These are phyloP conservation scores for Amanita subjunquillea DNA, from an alignment of 768 basidiomycete genomes.

Conservation along the genomic window DNA sequence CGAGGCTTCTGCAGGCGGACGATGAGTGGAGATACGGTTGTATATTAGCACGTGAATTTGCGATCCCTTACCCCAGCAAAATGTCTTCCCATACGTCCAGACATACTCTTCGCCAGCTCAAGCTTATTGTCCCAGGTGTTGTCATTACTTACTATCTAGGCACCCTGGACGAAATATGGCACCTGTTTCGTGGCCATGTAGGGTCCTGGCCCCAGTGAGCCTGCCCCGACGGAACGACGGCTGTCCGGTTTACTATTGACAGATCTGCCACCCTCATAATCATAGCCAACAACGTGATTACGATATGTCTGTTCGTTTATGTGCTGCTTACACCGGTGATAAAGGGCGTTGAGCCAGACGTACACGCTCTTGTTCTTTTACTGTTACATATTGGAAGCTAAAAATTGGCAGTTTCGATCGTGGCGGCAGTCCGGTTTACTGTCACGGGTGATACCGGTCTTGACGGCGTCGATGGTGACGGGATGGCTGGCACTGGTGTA, in stretches of 20 bases:
- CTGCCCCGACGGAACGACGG: not conserved
- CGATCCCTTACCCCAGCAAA: not conserved
- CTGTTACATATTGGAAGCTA: not conserved
- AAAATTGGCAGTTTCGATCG: slow-evolving; percentile 43
- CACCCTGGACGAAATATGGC: slow-evolving; percentile 40
- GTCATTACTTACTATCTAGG: slow-evolving; percentile 51
- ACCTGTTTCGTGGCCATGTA: slow-evolving; percentile 24
- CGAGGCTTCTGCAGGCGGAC: not conserved
- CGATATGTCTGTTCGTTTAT: slow-evolving; percentile 62
- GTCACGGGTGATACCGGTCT: slow-evolving; percentile 56
- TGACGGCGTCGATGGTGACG: slow-evolving; percentile 59
- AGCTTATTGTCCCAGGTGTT: slow-evolving; percentile 67
- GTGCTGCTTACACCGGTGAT: slow-evolving; percentile 59
- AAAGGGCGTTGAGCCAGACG: slow-evolving; percentile 58
- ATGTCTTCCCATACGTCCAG: slow-evolving; percentile 16
- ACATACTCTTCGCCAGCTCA: slow-evolving; percentile 60
- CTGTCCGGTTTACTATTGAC: not conserved
- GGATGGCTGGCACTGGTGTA: slow-evolving; percentile 58
- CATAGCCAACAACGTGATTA: slow-evolving; percentile 46
- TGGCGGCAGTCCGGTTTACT: slow-evolving; percentile 67
- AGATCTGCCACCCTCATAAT: slow-evolving; percentile 47
- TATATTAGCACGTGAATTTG: slow-evolving; percentile 6
- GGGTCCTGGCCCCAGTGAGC: slow-evolving; percentile 48
- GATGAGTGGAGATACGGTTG: not conserved
- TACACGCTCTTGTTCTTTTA: slow-evolving; percentile 23